Conservation (phyloP, 23 red algal genomes). For the Agarophyton chilense region DNA sequence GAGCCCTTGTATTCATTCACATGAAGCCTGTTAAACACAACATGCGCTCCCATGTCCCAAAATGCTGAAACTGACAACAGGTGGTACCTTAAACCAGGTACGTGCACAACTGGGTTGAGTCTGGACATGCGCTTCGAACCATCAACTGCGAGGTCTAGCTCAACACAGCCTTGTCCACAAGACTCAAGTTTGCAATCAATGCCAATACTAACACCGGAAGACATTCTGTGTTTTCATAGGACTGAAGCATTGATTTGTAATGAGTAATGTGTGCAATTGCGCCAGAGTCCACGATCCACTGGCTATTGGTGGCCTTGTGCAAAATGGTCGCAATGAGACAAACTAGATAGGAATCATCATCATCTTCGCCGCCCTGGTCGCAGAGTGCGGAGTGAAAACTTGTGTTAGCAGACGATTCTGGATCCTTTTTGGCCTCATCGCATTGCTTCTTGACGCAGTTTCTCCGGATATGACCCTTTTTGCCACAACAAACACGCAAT, state of each 20-base stretch:
- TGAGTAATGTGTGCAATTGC: constrained; percentile 6
- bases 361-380: neutral
- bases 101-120: neutral
- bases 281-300: neutral
- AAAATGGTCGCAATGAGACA: constrained; percentile 1
- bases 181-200: constrained; percentile 31
- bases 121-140: neutral
- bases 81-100: neutral
- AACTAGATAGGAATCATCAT: neutral
- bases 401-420: neutral
- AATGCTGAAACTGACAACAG: no score
- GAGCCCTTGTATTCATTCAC: neutral
- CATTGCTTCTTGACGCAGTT: constrained; percentile 17
- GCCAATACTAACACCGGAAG: neutral
- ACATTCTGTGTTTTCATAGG: neutral
- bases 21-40: constrained; percentile 5
- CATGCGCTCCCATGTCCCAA: neutral
- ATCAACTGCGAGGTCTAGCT: neutral
- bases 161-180: neutral
- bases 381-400: neutral
- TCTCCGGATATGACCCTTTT: constrained; percentile 15
- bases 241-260: neutral
- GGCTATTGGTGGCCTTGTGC: neutral
- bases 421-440: constrained; percentile 10
- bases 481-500: constrained; percentile 20